Evolutionary conservation across 2,329 filamentous ascomycete genomes (phyloP), one percentile per base, ranked within the genome.

Genomic region (Lachnellula hyalina): DNA sequence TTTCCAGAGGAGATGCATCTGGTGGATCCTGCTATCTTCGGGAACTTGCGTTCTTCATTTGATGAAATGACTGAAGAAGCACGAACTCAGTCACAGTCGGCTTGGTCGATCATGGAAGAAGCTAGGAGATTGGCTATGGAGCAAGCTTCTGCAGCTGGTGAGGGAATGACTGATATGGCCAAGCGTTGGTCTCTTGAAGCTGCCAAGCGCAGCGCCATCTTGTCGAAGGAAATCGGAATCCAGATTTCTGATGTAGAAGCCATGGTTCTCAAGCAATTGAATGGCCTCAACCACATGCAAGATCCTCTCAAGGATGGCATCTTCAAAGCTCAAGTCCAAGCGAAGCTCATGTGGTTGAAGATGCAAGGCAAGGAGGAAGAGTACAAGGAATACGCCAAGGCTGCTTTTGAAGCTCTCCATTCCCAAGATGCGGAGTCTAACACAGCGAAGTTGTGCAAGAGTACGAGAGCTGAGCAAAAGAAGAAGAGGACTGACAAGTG

Each of bases 281-380:
- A 67, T 34, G 65, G 70, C 3, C 57, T 72, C 2, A 68, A 73
- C 49, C 68, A 75, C 7, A 38, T 74, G 15, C 67, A 70, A 11
- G 71, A 74, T 28, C 73, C 75, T 45, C 61, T 78, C 2, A 68
- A 75, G 25, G 66, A 81, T 5, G 68, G 71, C 0, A 60, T 84
- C 9, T 68, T 83, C 28, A 74, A 74, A 40, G 78, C 81, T 14
- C 82, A 83, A 63, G 71, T 85, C 25, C 72, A 71, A 44, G 81
- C 82, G 14, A 81, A 77, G 66, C 72, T 83, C 34, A 74, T 77
- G 70, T 84, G 80, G 80, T 70, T 85, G 49, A 78, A 75, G 65
- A 49, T 81, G 34, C 78, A 75, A 49, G 78, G 79, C 19, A 77
- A 75, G 61, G 67, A 63, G 2, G 72, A 75, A 15, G 77, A 81